Percentiles rank a stretch among this genome's conserved stretches.
Conservation (phyloP, 176 grass and related monocot species). For the Dendrocalamus sinicus region DNA sequence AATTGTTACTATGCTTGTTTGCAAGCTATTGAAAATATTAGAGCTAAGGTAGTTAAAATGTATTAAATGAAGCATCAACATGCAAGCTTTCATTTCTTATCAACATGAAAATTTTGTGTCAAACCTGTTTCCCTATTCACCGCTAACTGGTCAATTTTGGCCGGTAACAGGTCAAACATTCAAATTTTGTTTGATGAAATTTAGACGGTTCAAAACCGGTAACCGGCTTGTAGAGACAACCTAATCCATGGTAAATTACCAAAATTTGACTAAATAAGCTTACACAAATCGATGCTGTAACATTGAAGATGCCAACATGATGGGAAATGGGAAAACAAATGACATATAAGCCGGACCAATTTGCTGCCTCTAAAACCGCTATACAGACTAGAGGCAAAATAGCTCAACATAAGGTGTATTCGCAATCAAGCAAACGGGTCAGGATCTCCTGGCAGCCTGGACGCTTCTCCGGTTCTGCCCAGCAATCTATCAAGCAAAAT, state of each 20-base stretch:
- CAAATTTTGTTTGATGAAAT: too few relatives aligned
- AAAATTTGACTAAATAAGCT: neutral
- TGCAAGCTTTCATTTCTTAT: too few relatives aligned
- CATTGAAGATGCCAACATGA: conserved; percentile 51
- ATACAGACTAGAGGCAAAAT: conserved; percentile 59
- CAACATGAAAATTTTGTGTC: too few relatives aligned
- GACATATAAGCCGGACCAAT: conserved; percentile 38
- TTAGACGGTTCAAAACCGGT: too few relatives aligned
- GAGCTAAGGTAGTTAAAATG: too few relatives aligned
- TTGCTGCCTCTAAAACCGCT: conserved; percentile 49
- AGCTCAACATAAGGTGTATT: conserved; percentile 84
- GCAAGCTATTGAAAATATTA: too few relatives aligned
- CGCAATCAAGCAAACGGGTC: conserved; percentile 92
- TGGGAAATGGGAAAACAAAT: conserved; percentile 34
- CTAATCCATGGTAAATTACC: neutral
- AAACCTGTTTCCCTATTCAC: too few relatives aligned
- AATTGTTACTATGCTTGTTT: too few relatives aligned
- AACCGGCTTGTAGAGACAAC: too few relatives aligned
- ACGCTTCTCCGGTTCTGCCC: conserved; percentile 79
- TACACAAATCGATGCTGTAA: conserved; percentile 36
- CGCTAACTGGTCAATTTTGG: too few relatives aligned
- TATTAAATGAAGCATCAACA: too few relatives aligned
- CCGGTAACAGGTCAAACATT: too few relatives aligned
- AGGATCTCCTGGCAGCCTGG: conserved; percentile 94
- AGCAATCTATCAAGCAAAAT: conserved; percentile 78